Evolutionary conservation across 2,329 filamentous ascomycete genomes (phyloP).

Genomic region (Alternaria gaisen): DNA sequence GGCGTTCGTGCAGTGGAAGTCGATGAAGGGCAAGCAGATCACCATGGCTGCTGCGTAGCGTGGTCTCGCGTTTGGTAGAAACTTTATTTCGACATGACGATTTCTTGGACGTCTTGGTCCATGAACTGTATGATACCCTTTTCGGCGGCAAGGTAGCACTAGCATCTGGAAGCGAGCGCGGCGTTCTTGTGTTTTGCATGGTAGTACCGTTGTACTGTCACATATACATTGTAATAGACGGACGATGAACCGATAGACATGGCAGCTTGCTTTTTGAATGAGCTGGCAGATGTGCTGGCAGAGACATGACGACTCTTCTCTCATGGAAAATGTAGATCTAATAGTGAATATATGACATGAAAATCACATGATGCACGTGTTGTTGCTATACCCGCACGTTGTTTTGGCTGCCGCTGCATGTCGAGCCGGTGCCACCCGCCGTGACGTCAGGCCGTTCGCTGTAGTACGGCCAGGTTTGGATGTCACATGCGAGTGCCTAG

Average conservation of each 20-base stretch:
- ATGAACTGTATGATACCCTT: constrained; percentile 15
- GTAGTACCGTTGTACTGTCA: not conserved
- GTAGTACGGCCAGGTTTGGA: not conserved
- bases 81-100: not conserved
- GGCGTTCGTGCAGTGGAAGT: constrained; percentile 69
- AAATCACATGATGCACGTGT: not conserved
- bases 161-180: constrained; percentile 9
- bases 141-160: constrained; percentile 9
- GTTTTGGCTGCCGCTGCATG: not conserved
- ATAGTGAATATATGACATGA: not conserved
- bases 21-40: constrained; percentile 67
- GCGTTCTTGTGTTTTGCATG: constrained; percentile 13
- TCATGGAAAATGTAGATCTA: constrained; percentile 3
- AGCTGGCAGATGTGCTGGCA: not conserved
- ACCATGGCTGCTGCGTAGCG: constrained; percentile 46
- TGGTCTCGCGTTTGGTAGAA: not conserved
- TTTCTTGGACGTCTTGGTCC: not conserved
- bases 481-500: constrained; percentile 8
- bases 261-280: not conserved
- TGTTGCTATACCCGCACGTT: not conserved
- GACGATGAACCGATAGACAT: not conserved
- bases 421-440: constrained; percentile 1
- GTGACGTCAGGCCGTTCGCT: constrained; percentile 12
- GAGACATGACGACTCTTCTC: constrained; percentile 14
- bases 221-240: constrained; percentile 13